Percentiles rank a stretch among this genome's conserved stretches.
Conservation (phyloP, 345 rosid species). For the Pistacia integerrima region DNA sequence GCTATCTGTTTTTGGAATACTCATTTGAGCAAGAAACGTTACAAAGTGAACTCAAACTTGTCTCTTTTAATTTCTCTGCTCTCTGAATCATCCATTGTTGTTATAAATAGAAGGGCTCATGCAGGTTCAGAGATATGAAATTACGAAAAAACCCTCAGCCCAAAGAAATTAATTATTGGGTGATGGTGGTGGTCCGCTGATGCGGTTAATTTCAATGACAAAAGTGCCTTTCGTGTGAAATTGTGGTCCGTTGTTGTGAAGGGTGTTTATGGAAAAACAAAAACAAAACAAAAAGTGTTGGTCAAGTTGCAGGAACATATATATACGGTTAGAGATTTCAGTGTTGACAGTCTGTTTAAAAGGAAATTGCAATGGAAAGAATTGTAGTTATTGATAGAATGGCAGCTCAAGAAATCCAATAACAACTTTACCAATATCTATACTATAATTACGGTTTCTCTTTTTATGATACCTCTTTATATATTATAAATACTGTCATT, state of each 20-base stretch:
- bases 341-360: constrained; percentile 17
- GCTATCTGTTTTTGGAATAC: constrained; percentile 42
- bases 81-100: not conserved
- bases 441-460: no score
- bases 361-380: not conserved
- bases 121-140: not conserved
- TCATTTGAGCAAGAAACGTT: constrained; percentile 65
- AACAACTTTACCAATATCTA: not conserved
- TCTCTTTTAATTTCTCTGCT: not conserved
- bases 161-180: not conserved
- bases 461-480: no score
- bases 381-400: constrained; percentile 36
- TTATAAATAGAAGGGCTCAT: constrained; percentile 12
- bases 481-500: no score
- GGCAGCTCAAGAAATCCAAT: constrained; percentile 22
- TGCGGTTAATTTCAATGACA: no score
- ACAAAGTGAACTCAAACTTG: constrained; percentile 18
- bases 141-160: constrained; percentile 9
- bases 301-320: not conserved
- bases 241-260: not conserved
- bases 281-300: not conserved
- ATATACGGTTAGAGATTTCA: not conserved
- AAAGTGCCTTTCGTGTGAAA: no score
- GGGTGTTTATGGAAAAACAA: constrained; percentile 11
- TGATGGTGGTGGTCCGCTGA: no score